Evolutionary conservation across 192 early-diverging fungal species (phyloP), one percentile per base, ranked within the genome.

Genomic region (Backusella tuberculispora): DNA sequence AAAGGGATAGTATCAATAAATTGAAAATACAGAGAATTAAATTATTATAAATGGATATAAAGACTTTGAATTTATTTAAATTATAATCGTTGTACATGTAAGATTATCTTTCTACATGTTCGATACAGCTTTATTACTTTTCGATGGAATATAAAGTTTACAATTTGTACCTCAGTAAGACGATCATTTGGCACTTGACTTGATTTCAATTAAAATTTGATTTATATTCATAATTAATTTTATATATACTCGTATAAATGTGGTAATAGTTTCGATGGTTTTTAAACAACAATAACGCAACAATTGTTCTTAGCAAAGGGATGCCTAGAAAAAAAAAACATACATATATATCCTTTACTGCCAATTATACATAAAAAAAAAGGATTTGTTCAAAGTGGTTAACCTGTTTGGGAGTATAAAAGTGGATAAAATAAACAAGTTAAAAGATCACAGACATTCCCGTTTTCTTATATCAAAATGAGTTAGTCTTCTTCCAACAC

Each of bases 401-500:
- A 56, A 10, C 50, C 50, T 56, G 2, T 56, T 56, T 56, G 24
- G 9, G 21, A 2, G n/a, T 56, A 4, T 19, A 56, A 15, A 12
- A 21, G 12, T 48, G n/a, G n/a, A n/a, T n/a, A 56, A n/a, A 56
- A 56, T 56, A 56, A 56, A 56, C 50, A 10, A 21, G 50, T 56
- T 56, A 21, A 24, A 56, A 24, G 21, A 56, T 21, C 50, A 56
- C 50, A 21, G 50, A 56, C 50, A 56, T 56, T 56, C 19, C 19
- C 9, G 50, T 56, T 56, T 24, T 10, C 24, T 56, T 56, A 56
- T 56, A 21, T 56, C 50, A 56, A 56, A 56, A 24, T 10, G 24
- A 56, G 50, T 56, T 56, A 56, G 50, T 56, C 9, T 21, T 56
- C 21, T 56, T 56, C 50, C 50, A 56, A 56, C 50, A n/a, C 50